phyloP scores from a whole-genome alignment of 257 asterid genomes.

The Primulina huaijiensis region DNA sequence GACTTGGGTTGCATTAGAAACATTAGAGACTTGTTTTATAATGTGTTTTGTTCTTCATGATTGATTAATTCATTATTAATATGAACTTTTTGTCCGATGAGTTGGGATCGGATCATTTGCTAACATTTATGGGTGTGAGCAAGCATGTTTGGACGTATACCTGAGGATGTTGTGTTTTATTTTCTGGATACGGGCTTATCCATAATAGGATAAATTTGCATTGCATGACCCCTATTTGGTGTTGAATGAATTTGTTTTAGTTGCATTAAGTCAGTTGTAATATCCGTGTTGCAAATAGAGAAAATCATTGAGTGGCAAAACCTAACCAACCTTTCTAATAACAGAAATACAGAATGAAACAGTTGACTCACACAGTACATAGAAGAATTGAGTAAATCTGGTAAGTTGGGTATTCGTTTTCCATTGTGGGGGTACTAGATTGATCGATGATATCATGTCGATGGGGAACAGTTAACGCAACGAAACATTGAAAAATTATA shows the following conservation, averaged over 20 bases:
- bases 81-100: not conserved
- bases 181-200: not conserved
- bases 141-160: not conserved
- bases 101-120: not conserved
- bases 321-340: not conserved
- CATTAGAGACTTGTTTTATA: not conserved
- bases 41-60: constrained; percentile 5
- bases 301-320: not conserved
- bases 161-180: not conserved
- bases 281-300: not conserved
- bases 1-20: not conserved
- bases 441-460: constrained; percentile 9
- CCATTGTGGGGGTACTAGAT: constrained; percentile 3
- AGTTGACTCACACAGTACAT: not conserved
- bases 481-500: not conserved
- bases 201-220: not conserved
- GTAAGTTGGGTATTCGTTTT: constrained; percentile 15
- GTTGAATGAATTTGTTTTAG: not conserved
- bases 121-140: not conserved
- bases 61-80: not conserved
- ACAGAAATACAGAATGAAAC: not conserved
- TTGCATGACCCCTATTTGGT: not conserved
- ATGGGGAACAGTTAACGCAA: constrained; percentile 7
- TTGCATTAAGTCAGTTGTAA: not conserved
- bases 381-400: not conserved